phyloP scores from a whole-genome alignment of 768 basidiomycete genomes.

The Trametes cubensis region DNA sequence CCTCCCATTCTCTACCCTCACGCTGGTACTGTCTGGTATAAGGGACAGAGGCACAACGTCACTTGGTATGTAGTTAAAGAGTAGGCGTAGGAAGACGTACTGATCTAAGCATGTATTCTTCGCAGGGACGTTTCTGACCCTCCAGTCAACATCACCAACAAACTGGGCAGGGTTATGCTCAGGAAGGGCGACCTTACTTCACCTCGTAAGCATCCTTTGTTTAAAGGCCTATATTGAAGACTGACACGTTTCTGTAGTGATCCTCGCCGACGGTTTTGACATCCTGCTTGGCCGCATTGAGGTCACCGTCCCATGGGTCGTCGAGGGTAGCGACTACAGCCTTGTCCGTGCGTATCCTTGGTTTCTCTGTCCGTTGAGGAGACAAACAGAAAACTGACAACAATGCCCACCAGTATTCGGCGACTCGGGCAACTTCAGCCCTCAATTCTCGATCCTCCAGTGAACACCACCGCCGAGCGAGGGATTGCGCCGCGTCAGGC shows the following conservation, averaged over 20 bases:
- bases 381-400: background rate
- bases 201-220: slow-evolving; percentile 27
- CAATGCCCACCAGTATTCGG: slow-evolving; percentile 43
- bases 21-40: slow-evolving; percentile 26
- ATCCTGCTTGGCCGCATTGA: slow-evolving; percentile 39
- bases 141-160: slow-evolving; percentile 44
- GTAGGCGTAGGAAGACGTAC: background rate
- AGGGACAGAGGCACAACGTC: slow-evolving; percentile 26
- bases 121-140: slow-evolving; percentile 37
- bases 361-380: background rate
- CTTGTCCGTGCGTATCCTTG: slow-evolving; percentile 42
- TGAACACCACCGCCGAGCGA: background rate
- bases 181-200: slow-evolving; percentile 32
- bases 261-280: slow-evolving; percentile 40
- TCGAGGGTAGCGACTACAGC: slow-evolving; percentile 35
- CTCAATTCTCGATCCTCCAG: slow-evolving; percentile 39
- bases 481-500: background rate
- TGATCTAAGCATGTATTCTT: background rate
- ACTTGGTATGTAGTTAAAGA: slow-evolving; percentile 24
- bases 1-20: slow-evolving; percentile 26
- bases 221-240: background rate
- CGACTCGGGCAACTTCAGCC: slow-evolving; percentile 49
- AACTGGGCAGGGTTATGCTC: slow-evolving; percentile 21
- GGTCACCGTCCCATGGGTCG: slow-evolving; percentile 42
- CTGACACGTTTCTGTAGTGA: slow-evolving; percentile 26